A percentile compares a stretch with the other conserved stretches of the same genome.
Conservation (phyloP, 257 asterid species). For the Voacanga thouarsii region DNA sequence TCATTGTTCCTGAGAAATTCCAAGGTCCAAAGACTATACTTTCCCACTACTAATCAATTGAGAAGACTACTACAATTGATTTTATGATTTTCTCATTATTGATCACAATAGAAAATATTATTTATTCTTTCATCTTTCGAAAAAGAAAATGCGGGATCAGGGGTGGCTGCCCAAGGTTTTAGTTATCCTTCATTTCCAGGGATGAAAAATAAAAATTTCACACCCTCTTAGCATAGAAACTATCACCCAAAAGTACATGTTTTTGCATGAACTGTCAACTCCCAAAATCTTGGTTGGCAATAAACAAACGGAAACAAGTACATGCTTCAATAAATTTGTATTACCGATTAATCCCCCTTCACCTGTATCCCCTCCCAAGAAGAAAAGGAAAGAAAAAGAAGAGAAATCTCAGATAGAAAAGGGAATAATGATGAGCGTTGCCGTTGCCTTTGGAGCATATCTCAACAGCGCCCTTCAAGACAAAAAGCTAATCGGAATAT, state of each 20-base stretch:
- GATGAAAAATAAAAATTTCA: not conserved
- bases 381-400: not conserved
- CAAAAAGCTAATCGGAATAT: not conserved
- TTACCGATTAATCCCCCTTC: not conserved
- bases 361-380: not conserved
- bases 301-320: not conserved
- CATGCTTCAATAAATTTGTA: not conserved
- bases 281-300: not conserved
- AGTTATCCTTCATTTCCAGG: not conserved
- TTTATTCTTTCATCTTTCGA: not conserved
- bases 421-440: not conserved
- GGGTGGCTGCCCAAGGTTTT: not conserved
- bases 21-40: not conserved
- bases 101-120: not conserved
- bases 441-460: not conserved
- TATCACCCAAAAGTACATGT: not conserved
- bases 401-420: not conserved
- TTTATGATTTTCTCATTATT: not conserved
- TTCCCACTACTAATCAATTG: not conserved
- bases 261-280: not conserved
- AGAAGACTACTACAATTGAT: not conserved
- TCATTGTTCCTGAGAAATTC: conserved; percentile 25
- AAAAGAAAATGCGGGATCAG: not conserved
- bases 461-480: not conserved
- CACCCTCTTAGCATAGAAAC: not conserved